phyloP scores from a whole-genome alignment of 1,139 yeast species.

The Suhomyces coccinellae region DNA sequence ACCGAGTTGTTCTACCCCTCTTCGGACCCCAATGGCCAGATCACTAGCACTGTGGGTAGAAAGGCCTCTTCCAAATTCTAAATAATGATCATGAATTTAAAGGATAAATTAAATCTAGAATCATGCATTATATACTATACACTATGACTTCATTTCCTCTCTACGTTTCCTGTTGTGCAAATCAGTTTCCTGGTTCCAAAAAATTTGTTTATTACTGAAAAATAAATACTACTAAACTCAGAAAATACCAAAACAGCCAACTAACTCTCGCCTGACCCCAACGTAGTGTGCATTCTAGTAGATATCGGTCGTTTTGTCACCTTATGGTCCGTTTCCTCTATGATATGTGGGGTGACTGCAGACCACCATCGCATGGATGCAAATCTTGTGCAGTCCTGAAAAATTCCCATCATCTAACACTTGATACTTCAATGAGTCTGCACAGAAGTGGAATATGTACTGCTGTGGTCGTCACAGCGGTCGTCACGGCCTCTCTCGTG shows the following conservation, averaged over 20 bases:
- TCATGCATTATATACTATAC: neutral
- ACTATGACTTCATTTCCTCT: neutral
- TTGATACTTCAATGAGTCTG: constrained; percentile 3
- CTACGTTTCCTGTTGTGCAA: too few species aligned
- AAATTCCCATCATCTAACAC: constrained; percentile 5
- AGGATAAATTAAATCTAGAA: too few species aligned
- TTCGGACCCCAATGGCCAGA: constrained; percentile 89
- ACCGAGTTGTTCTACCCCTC: constrained; percentile 86
- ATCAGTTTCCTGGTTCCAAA: too few species aligned
- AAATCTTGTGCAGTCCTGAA: constrained; percentile 10
- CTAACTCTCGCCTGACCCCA: too few species aligned
- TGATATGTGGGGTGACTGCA: neutral
- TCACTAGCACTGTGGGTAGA: constrained; percentile 82
- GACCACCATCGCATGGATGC: constrained; percentile 6
- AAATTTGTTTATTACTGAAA: too few species aligned
- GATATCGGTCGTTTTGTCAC: neutral
- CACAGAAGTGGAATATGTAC: constrained; percentile 18
- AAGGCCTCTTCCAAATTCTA: constrained; percentile 27
- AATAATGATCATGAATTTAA: constrained; percentile 33
- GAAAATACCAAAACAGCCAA: too few species aligned
- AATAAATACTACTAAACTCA: too few species aligned
- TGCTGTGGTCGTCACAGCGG: constrained; percentile 41
- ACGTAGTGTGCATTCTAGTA: too few species aligned
- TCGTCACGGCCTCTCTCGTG: constrained; percentile 37
- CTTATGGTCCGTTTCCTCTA: neutral